Conservation (phyloP, 2,329 filamentous ascomycete genomes). For the Xylariaceae sp. region DNA sequence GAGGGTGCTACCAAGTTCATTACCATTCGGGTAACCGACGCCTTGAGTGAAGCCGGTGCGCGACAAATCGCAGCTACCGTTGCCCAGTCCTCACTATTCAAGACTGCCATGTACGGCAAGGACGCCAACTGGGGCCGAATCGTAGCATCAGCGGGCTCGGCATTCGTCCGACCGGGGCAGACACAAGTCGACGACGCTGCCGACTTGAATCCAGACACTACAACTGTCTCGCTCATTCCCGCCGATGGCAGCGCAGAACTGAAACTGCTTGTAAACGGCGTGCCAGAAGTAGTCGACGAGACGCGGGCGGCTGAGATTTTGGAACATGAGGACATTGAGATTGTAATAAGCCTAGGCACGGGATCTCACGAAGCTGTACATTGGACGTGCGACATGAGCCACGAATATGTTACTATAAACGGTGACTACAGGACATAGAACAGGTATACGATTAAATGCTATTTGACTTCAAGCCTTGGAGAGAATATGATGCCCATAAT, state of each 20-base stretch:
- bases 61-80: conserved; percentile 82
- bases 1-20: conserved; percentile 99
- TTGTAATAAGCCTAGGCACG: conserved; percentile 68
- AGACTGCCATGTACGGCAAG: conserved; percentile 93
- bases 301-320: conserved; percentile 71
- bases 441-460: too few relatives aligned
- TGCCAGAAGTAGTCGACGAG: conserved; percentile 78
- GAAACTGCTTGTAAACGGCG: conserved; percentile 72
- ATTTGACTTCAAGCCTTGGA: too few relatives aligned
- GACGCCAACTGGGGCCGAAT: conserved; percentile 99
- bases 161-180: conserved; percentile 56
- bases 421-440: conserved; percentile 21
- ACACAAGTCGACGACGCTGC: conserved; percentile 53
- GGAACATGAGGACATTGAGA: conserved; percentile 73
- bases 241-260: conserved; percentile 72
- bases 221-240: conserved; percentile 75
- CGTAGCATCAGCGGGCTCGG: conserved; percentile 79
- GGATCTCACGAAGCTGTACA: conserved; percentile 66
- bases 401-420: conserved; percentile 59
- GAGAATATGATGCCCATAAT: too few relatives aligned
- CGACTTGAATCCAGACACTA: conserved; percentile 62
- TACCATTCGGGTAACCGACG: conserved; percentile 78
- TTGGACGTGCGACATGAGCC: conserved; percentile 85
- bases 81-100: conserved; percentile 87
- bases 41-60: conserved; percentile 64